These are phyloP conservation scores for Aspergillus fructus DNA, from an alignment of 2,329 filamentous ascomycete species.

Conservation along the genomic window DNA sequence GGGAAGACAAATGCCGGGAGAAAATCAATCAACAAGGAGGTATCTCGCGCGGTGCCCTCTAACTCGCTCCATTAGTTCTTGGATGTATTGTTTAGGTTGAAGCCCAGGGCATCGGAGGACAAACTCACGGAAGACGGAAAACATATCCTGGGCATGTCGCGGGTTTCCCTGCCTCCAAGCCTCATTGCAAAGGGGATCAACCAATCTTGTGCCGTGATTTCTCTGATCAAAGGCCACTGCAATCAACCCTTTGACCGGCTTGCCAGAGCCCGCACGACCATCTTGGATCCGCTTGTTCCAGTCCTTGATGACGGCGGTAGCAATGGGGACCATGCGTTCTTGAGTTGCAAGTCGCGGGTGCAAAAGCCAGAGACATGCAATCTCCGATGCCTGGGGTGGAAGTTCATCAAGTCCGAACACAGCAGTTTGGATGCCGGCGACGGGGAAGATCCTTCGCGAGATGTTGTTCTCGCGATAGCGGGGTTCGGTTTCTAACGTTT, in stretches of 20 bases:
- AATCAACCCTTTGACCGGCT: slow-evolving; percentile 61
- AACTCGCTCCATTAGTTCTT: not conserved
- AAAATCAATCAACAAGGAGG: slow-evolving; percentile 71
- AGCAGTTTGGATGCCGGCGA: slow-evolving; percentile 75
- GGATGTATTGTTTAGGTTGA: not conserved
- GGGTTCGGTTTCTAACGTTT: slow-evolving; percentile 7
- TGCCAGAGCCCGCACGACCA: slow-evolving; percentile 25
- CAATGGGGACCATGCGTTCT: slow-evolving; percentile 73
- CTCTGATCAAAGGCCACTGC: slow-evolving; percentile 87
- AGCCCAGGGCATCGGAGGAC: not conserved
- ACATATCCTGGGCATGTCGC: slow-evolving; percentile 89
- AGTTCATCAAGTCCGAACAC: slow-evolving; percentile 81
- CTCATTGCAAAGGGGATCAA: slow-evolving; percentile 68
- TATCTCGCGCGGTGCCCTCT: slow-evolving; percentile 72
- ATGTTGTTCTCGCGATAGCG: slow-evolving; percentile 22
- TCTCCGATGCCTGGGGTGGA: slow-evolving; percentile 49
- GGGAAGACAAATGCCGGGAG: slow-evolving; percentile 73
- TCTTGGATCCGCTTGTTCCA: slow-evolving; percentile 57
- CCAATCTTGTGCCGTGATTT: slow-evolving; percentile 78
- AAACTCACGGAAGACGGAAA: slow-evolving; percentile 66
- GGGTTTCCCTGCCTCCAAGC: slow-evolving; percentile 78
- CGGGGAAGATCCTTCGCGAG: slow-evolving; percentile 66
- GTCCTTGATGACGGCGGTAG: slow-evolving; percentile 64
- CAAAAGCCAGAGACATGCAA: slow-evolving; percentile 87
- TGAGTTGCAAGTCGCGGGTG: slow-evolving; percentile 73